Evolutionary conservation across 2,329 filamentous ascomycete genomes (phyloP).

Genomic region (Verticillium dahliae): DNA sequence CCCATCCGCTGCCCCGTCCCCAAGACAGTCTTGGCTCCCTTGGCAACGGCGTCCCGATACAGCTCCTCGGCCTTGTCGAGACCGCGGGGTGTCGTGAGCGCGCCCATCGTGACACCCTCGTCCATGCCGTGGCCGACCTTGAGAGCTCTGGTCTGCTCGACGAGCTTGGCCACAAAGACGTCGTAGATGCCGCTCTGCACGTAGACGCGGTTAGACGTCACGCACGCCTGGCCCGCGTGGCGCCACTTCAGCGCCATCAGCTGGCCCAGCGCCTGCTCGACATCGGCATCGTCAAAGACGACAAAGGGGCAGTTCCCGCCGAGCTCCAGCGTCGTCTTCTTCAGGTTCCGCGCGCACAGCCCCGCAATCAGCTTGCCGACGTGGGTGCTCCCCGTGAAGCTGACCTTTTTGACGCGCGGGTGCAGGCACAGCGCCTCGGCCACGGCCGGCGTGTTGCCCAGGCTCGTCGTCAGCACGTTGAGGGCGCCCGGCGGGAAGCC

Average conservation of each 20-base stretch:
- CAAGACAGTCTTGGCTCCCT: slow-evolving; percentile 57
- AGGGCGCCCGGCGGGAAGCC: slow-evolving; percentile 72
- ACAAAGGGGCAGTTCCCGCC: slow-evolving; percentile 65
- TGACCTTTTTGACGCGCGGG: slow-evolving; percentile 52
- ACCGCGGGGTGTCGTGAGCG: slow-evolving; percentile 48
- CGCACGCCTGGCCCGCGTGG: slow-evolving; percentile 34
- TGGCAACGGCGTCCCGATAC: slow-evolving; percentile 56
- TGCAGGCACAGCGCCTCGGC: slow-evolving; percentile 40
- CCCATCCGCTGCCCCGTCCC: slow-evolving; percentile 48
- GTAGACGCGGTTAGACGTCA: slow-evolving; percentile 39
- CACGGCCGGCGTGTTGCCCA: slow-evolving; percentile 35
- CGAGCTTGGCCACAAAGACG: slow-evolving; percentile 48
- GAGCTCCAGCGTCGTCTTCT: slow-evolving; percentile 62
- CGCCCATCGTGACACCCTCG: slow-evolving; percentile 52
- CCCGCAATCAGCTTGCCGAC: slow-evolving; percentile 63
- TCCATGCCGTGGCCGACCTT: slow-evolving; percentile 56
- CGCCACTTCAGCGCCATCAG: slow-evolving; percentile 37
- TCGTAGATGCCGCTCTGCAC: slow-evolving; percentile 46
- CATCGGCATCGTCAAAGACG: slow-evolving; percentile 61
- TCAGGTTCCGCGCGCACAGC: slow-evolving; percentile 57
- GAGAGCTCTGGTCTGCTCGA: slow-evolving; percentile 43
- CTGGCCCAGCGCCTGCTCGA: slow-evolving; percentile 52
- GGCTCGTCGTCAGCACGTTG: slow-evolving; percentile 38
- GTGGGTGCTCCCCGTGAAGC: slow-evolving; percentile 68
- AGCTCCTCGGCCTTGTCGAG: slow-evolving; percentile 52